Conservation (phyloP, 257 asterid species). For the Buddleja alternifolia region DNA sequence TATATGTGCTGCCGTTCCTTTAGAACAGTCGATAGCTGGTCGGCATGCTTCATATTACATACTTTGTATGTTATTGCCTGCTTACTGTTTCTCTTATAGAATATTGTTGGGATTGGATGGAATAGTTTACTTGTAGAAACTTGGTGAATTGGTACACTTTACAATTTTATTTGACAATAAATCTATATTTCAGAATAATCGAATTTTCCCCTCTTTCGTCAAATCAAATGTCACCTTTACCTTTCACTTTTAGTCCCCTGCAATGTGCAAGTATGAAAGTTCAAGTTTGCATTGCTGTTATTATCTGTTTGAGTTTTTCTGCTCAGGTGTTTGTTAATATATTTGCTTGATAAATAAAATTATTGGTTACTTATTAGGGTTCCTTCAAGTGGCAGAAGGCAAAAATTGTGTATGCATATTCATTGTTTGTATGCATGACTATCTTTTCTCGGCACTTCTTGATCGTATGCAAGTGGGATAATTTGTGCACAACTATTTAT, state of each 20-base stretch:
- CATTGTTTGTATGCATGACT: conserved; percentile 6
- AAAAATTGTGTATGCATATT: conserved; percentile 1
- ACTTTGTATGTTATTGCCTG: not conserved
- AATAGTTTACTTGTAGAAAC: not conserved
- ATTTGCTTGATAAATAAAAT: not conserved
- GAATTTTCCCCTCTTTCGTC: not conserved
- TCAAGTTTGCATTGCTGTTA: not conserved
- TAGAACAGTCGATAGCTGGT: not conserved
- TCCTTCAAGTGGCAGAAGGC: conserved; percentile 5
- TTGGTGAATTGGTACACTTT: conserved; percentile 6
- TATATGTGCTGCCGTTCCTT: conserved; percentile 13
- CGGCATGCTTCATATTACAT: conserved; percentile 1
- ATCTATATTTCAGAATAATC: conserved; percentile 8
- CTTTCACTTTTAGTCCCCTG: not conserved
- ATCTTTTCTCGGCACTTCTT: not conserved
- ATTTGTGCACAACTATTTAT: conserved; percentile 3
- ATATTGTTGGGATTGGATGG: not conserved
- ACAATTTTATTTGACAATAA: conserved; percentile 1
- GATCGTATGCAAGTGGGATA: conserved; percentile 12
- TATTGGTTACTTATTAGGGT: not conserved
- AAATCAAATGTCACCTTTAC: not conserved
- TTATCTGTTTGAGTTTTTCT: not conserved
- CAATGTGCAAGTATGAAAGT: not conserved
- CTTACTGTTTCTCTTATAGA: not conserved
- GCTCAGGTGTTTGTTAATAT: conserved; percentile 21